Percentiles rank a stretch among this genome's conserved stretches.
phyloP scores from a whole-genome alignment of 1,139 yeast genomes.

The Sugiyamaella grinbergsii region DNA sequence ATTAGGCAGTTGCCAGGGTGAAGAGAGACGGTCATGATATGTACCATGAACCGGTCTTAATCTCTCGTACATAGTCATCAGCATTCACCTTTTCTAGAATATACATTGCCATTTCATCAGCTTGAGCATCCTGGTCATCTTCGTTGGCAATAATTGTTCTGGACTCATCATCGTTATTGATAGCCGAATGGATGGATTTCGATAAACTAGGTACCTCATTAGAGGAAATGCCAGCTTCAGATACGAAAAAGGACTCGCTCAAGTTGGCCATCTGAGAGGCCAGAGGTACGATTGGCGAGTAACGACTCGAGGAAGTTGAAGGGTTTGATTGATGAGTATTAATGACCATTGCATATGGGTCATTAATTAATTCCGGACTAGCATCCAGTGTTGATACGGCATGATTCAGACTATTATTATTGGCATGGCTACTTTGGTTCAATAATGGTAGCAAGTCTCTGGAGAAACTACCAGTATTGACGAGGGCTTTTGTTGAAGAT shows the following conservation, averaged over 20 bases:
- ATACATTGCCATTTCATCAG: constrained; percentile 43
- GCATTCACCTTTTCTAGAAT: constrained; percentile 40
- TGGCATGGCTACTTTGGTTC: constrained; percentile 5
- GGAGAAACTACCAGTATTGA: constrained; percentile 18
- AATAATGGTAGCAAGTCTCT: constrained; percentile 22
- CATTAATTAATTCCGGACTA: constrained; percentile 1
- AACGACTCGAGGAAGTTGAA: constrained; percentile 22
- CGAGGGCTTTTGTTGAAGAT: constrained; percentile 13
- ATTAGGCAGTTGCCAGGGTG: no score
- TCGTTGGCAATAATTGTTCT: constrained; percentile 18
- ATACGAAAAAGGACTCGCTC: constrained; percentile 24
- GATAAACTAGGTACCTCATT: not conserved
- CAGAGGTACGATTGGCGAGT: constrained; percentile 19
- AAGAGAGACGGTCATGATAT: constrained; percentile 21
- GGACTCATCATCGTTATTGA: constrained; percentile 1
- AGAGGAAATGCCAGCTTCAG: constrained; percentile 15
- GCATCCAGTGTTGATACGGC: no score
- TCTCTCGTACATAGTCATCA: constrained; percentile 35
- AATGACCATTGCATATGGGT: not conserved
- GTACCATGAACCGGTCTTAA: constrained; percentile 34
- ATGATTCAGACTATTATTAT: not conserved
- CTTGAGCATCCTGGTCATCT: constrained; percentile 34
- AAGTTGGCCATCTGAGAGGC: constrained; percentile 3
- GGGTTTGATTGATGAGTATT: constrained; percentile 15
- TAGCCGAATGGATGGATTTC: constrained; percentile 6